Base-by-base conservation (phyloP, 1,284 basidiomycete species). In the Ustilago bromivora region DNA sequence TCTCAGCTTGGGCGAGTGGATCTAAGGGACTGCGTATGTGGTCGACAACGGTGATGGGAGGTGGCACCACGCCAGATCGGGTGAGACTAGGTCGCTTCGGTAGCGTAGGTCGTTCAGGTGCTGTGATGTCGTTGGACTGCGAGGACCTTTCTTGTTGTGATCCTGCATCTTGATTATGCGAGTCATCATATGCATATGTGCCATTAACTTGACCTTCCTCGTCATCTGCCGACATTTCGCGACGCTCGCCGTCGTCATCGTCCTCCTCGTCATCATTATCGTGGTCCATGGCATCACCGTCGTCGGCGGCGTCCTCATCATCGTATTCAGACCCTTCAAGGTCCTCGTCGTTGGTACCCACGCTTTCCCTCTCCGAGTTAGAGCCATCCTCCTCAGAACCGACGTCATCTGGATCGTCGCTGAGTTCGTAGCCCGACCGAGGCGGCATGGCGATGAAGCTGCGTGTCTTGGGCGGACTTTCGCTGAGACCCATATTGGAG, bases 371-470 rank as follows among this genome's bases (percentile, higher is more conserved):
- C 28, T 79, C 82, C 2, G 82, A 80, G 19, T 79, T 81, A 28
- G 81, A 83, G 23, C 82, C 83, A 43, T 85, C 82, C 17, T 74
- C 82, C 49, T 86, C 84, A 13, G 84, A 86, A 31, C 84, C 83
- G 13, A 85, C 76, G 58, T 84, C 83, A 59, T 86, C 85, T 1
- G 85, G 84, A 62, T 86, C 85, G 54, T 86, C 85, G 51, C 83
- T 84, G 34, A 86, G 70, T 28, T 85, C 82, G 59, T 86, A 86
- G 36, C 85, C 85, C 2, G 84, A 85, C 4, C 85, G 74, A 2
- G 85, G 85, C 1, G 85, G 85, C 74, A 86, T 83, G 31, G 80
- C 84, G 66, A 86, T 86, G 70, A 85, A 83, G 68, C 82, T 84
- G 40, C 84, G 76, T 17, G 74, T 81, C 68, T 85, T 86, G 34